Evolutionary conservation across 2,329 filamentous ascomycete genomes (phyloP), one percentile per base, ranked within the genome.

Genomic region (Pseudogymnoascus sp.): DNA sequence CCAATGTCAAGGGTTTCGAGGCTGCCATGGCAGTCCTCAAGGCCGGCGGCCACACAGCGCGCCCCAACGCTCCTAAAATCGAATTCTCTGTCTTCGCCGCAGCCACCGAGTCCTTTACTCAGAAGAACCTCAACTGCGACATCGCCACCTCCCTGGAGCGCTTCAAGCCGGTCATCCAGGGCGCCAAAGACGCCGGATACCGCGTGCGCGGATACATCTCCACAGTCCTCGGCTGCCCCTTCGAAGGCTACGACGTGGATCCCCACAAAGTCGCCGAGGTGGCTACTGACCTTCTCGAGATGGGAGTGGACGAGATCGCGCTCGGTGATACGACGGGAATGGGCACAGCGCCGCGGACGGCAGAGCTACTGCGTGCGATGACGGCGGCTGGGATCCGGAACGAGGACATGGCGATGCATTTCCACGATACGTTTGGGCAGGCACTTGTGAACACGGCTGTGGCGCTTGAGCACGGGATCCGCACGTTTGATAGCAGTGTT

Each of bases 271-370:
- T 89, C 0, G 85, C 85, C 0, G 82, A 87, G 67, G 83, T 89
- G 48, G 87, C 88, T 0, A 82, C 79, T 64, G 85, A 79, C 70
- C 76, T 96, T 58, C 79, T 96, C 1, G 89, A 92, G 70, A 89
- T 93, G 79, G 92, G 92, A 15, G 92, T 90, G 18, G 90, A 96
- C 71, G 91, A 96, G 78, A 92, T 97, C 67, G 89, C 89, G 1
- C 82, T 96, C 0, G 92, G 91, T 5, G 92, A 96, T 71, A 97
- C 92, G 0, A 93, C 92, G 0, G 92, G 92, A 15, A 92, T 95
- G 82, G 92, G 92, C 33, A 95, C 90, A 0, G 87, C 86, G n/a
- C 86, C 86, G 15, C 79, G 84, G 62, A 90, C 87, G 2, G 77
- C 79, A 61, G 82, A 84, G 62, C 76, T 92, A 55, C 77, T 92